Conservation (phyloP, 345 rosid species). For the Brassica incana region DNA sequence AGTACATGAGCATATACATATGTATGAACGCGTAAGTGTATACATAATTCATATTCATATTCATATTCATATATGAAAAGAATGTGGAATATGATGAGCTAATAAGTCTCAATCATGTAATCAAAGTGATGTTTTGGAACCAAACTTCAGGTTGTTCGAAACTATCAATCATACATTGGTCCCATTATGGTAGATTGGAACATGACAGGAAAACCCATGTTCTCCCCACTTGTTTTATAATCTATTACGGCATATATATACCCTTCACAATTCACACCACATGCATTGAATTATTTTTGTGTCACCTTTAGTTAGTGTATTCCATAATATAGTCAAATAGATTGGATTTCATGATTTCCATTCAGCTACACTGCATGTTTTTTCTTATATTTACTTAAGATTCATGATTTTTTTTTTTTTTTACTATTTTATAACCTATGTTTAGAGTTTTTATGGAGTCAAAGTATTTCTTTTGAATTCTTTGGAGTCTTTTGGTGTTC, state of each 20-base stretch:
- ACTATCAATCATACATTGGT: slow-evolving; percentile 23
- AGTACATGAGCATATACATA: not conserved
- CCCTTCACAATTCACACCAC: slow-evolving; percentile 18
- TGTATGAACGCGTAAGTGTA: not conserved
- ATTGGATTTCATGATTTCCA: slow-evolving; percentile 4
- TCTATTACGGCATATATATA: slow-evolving; percentile 1
- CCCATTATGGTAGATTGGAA: slow-evolving; percentile 22
- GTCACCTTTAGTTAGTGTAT: slow-evolving; percentile 1
- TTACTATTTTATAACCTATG: too few relatives aligned
- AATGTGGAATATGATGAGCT: slow-evolving; percentile 25
- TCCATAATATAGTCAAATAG: not conserved
- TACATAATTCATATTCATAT: not conserved
- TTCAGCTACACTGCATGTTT: not conserved
- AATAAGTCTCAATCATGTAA: slow-evolving; percentile 19
- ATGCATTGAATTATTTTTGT: slow-evolving; percentile 18
- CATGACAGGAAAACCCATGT: slow-evolving; percentile 32
- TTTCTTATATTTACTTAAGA: not conserved
- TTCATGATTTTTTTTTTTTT: not conserved
- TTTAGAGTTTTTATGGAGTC: too few relatives aligned
- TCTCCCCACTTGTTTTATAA: slow-evolving; percentile 18
- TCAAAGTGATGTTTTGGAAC: slow-evolving; percentile 21
- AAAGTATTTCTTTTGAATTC: too few relatives aligned
- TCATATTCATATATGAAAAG: not conserved
- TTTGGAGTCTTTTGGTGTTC: too few relatives aligned
- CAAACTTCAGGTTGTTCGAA: slow-evolving; percentile 20